Evolutionary conservation across 108 stramenopile species (phyloP).

Genomic region (Halocafeteria seosinensis): DNA sequence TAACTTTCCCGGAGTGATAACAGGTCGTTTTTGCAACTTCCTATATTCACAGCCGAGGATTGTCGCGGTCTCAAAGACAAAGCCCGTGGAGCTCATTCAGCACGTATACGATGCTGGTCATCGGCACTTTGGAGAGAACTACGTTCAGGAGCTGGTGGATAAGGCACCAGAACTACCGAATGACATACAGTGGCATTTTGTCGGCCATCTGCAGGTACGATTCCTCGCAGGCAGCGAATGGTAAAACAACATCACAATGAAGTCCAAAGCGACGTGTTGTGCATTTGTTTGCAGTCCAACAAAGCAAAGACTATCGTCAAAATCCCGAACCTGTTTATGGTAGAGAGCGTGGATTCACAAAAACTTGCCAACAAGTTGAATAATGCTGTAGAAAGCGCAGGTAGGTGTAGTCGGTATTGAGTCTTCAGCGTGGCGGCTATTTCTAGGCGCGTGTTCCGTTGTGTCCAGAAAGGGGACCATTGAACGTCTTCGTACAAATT

Average conservation of each 20-base stretch:
- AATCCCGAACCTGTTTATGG: constrained; percentile 44
- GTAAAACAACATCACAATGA: no score
- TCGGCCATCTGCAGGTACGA: constrained; percentile 88
- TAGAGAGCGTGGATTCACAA: constrained; percentile 67
- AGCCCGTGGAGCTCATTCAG: constrained; percentile 57
- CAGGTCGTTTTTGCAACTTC: no score
- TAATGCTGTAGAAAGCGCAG: constrained; percentile 24
- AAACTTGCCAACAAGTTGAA: constrained; percentile 82
- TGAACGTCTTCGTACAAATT: constrained; percentile 62
- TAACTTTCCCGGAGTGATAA: no score
- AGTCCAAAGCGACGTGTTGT: no score
- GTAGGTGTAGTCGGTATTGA: constrained; percentile 22
- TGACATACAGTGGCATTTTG: constrained; percentile 77
- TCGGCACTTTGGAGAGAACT: constrained; percentile 91
- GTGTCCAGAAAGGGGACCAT: background rate
- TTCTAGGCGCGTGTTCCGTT: background rate
- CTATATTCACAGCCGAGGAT: constrained; percentile 18
- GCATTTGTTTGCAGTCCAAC: no score
- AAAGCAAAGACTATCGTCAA: constrained; percentile 50
- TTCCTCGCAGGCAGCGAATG: no score
- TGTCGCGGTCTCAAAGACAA: constrained; percentile 77
- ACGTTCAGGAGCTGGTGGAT: constrained; percentile 29
- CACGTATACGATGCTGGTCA: constrained; percentile 73
- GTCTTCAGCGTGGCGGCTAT: background rate
- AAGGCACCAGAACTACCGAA: constrained; percentile 50